phyloP scores from a whole-genome alignment of 2,329 filamentous ascomycete species.

The Botrytis porri region DNA sequence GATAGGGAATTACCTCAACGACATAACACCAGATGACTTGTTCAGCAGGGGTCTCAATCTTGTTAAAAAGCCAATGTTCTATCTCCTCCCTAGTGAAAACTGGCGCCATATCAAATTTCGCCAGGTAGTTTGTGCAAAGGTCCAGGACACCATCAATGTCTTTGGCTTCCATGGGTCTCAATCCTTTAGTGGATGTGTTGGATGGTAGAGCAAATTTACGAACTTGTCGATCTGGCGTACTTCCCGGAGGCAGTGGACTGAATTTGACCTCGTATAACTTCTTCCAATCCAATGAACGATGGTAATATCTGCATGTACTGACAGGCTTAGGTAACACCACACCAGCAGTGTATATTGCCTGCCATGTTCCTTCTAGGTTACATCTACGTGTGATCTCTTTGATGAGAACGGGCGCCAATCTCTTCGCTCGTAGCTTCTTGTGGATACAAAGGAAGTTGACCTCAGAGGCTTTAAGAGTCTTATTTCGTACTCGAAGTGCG shows the following conservation, averaged over 20 bases:
- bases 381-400: constrained; percentile 95
- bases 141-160: constrained; percentile 74
- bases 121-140: constrained; percentile 73
- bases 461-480: constrained; percentile 75
- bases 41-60: constrained; percentile 62
- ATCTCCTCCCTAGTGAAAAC: constrained; percentile 78
- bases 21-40: constrained; percentile 94
- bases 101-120: constrained; percentile 79
- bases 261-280: constrained; percentile 95
- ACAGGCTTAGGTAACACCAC: constrained; percentile 88
- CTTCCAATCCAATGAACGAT: constrained; percentile 90
- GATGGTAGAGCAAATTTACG: constrained; percentile 81
- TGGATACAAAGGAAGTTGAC: constrained; percentile 99
- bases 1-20: constrained; percentile 59
- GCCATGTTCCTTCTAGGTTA: constrained; percentile 82
- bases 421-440: constrained; percentile 93
- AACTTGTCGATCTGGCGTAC: constrained; percentile 82
- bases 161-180: constrained; percentile 75
- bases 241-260: constrained; percentile 78
- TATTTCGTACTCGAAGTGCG: constrained; percentile 73
- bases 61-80: constrained; percentile 81
- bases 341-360: constrained; percentile 94
- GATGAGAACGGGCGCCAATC: constrained; percentile 89
- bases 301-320: constrained; percentile 92
- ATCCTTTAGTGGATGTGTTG: constrained; percentile 66